Conservation (phyloP, 768 basidiomycete species). For the Lactarius quietus region DNA sequence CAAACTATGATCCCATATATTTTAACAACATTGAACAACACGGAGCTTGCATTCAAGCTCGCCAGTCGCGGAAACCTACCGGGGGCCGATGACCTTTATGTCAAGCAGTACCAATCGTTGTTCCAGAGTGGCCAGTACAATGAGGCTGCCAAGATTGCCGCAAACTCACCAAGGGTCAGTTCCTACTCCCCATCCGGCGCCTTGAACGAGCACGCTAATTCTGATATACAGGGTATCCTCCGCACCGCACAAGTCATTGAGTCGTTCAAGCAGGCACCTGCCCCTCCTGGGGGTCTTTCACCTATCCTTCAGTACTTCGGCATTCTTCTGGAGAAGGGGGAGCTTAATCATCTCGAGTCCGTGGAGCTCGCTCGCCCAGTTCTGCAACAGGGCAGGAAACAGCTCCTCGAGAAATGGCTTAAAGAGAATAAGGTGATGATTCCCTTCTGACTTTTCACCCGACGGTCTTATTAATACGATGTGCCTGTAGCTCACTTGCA, state of each 20-base stretch:
- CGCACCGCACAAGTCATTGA: conserved; percentile 95
- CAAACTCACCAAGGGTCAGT: conserved; percentile 87
- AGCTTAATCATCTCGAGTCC: conserved; percentile 94
- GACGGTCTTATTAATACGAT: neutral
- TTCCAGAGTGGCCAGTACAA: conserved; percentile 86
- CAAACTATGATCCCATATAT: conserved; percentile 95
- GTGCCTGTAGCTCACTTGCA: conserved; percentile 81
- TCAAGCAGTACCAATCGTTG: conserved; percentile 89
- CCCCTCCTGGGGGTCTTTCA: conserved; percentile 82
- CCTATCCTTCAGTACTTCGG: conserved; percentile 99
- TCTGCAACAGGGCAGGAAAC: conserved; percentile 92
- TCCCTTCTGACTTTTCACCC: neutral
- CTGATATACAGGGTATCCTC: conserved; percentile 68
- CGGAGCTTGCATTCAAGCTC: conserved; percentile 96
- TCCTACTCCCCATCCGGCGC: neutral
- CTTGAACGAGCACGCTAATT: conserved; percentile 12
- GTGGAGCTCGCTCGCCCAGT: conserved; percentile 95
- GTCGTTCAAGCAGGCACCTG: conserved; percentile 94
- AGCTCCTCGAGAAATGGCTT: conserved; percentile 96
- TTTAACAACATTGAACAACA: conserved; percentile 89
- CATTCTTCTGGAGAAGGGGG: conserved; percentile 96
- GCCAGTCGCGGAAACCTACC: conserved; percentile 95
- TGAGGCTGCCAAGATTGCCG: conserved; percentile 96
- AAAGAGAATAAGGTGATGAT: conserved; percentile 92
- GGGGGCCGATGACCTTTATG: conserved; percentile 95